Conservation (phyloP, 2,329 filamentous ascomycete species). For the Periconia digitata region DNA sequence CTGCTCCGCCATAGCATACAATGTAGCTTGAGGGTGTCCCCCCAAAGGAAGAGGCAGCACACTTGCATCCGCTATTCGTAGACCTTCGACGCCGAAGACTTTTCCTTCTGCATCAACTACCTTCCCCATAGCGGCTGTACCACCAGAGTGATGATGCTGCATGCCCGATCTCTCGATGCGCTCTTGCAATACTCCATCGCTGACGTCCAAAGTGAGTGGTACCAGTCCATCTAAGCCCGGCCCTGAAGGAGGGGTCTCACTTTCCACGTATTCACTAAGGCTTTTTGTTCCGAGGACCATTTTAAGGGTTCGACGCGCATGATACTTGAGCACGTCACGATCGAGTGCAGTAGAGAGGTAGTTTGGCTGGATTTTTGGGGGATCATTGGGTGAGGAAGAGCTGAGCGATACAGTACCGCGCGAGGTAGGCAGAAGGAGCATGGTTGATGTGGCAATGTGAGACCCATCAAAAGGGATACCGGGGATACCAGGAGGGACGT, state of each 20-base stretch:
- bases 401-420: constrained; percentile 17
- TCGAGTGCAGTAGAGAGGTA: constrained; percentile 15
- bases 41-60: constrained; percentile 13
- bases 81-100: constrained; percentile 12
- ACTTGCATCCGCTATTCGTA: constrained; percentile 18
- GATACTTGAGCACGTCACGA: constrained; percentile 7
- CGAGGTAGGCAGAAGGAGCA: constrained; percentile 13
- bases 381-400: constrained; percentile 8
- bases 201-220: constrained; percentile 3
- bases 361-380: constrained; percentile 12
- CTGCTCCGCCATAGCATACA: constrained; percentile 20
- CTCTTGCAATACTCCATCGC: constrained; percentile 9
- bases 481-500: constrained; percentile 11
- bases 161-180: constrained; percentile 6
- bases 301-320: constrained; percentile 9
- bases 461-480: constrained; percentile 18
- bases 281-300: constrained; percentile 2
- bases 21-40: constrained; percentile 15
- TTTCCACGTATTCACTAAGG: background rate
- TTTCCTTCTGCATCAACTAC: constrained; percentile 15
- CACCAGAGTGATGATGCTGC: constrained; percentile 12
- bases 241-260: constrained; percentile 3
- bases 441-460: constrained; percentile 13
- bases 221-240: constrained; percentile 3
- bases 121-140: constrained; percentile 17